Base-by-base conservation (phyloP, 352 stramenopile species). In the Globisporangium mamillatum region DNA sequence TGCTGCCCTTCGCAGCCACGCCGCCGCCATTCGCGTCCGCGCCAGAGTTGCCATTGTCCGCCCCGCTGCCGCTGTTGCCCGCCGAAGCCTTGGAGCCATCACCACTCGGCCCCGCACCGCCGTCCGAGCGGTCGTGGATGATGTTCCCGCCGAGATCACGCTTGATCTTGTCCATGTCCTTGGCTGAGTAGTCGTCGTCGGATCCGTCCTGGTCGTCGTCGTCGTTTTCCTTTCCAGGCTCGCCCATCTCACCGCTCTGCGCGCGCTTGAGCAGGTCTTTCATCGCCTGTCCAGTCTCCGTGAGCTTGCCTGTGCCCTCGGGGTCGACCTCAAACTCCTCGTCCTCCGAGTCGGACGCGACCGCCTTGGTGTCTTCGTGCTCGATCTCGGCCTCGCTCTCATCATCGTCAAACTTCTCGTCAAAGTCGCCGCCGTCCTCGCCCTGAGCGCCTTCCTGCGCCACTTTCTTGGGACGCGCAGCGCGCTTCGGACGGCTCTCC, bases 371-470 rank as follows among this genome's bases (percentile, higher is more conserved):
- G 55, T 92, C 81, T 22, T 92, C 80, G 22, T 91, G 79, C 25
- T 93, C 76, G 56, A 95, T 92, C 76, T 94, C 88, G 3, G 80
- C 76, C n/a, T 93, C 86, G 48, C 87, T 93, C 65, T 95, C 88
- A 50, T 95, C 88, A 50, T 95, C 88, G 70, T 93, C 85, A 63
- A 95, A 94, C 65, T 93, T 93, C 70, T 94, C 88, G 27, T 93
- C 86, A 77, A 95, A 93, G 75, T 95, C 88, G 29, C 86, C 88
- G 56, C 88, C 88, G 60, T 95, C 85, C 66, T 94, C 86, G 14
- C 86, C 88, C 56, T 84, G 92, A 3, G 88, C 77, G 57, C 84
- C 88, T 44, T 75, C 75, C 60, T 78, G 79, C 16, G 54, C 62
- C 0, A 64, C 66, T 59, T 80, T 79, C 73, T 93, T 93, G 10